Evolutionary conservation across 1,284 basidiomycete species (phyloP), one percentile per base, ranked within the genome.

Genomic region (Fomitopsis palustris): DNA sequence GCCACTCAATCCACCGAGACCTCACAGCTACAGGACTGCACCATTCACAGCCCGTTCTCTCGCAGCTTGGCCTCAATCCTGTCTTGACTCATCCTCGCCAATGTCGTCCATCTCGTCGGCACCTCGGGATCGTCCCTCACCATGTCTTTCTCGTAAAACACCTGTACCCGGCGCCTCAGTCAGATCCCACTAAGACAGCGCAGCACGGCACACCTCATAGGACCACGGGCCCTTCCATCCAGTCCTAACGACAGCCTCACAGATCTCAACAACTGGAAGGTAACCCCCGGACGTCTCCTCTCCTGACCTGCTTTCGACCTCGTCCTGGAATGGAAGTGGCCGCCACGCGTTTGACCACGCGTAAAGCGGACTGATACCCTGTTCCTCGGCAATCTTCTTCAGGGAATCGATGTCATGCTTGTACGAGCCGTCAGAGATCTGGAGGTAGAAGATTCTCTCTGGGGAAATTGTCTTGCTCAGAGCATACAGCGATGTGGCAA

Each of bases 211-310:
- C 35, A 68, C 72, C 66, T 74, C 70, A 51, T 70, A 72, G 12
- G 68, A 70, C 68, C 70, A 71, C 14, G 70, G 69, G 0, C 72
- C 71, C 17, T 67, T 59, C 70, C 70, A 74, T 0, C 70, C 71
- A 3, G 70, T 71, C 61, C 41, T 61, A 21, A 70, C 55, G 8
- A 71, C 65, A 4, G 70, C 72, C 27, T 65, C 64, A 43, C 70
- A 64, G 9, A 74, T 67, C 31, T 70, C 67, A 19, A 69, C 55
- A 7, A 72, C 70, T 3, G 70, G 72, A 4, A 72, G 59, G 37
- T 70, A 70, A 2, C 70, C 70, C 21, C 64, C 60, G 56, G 59
- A 67, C 7, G 38, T 57, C 17, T 62, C 62, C 19, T 57, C 31
- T 49, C 42, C 41, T 23, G 42, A 49, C 53, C 54, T 3, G 43